phyloP scores from a whole-genome alignment of 73 alveolate species.

The Effrenium voratum region DNA sequence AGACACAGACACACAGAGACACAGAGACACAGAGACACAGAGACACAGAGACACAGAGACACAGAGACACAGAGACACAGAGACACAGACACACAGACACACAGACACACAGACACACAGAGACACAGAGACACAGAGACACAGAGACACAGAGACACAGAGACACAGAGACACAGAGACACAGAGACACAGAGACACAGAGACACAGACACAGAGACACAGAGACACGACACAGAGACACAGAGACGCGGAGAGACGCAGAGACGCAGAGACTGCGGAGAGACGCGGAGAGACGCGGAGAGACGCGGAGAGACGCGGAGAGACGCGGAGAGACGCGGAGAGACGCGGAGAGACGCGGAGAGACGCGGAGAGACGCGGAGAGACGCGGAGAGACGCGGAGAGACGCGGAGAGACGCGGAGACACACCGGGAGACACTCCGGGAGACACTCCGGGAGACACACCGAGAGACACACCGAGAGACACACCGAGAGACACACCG shows the following conservation, averaged over 20 bases:
- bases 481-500: no score
- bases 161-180: conserved; percentile 2
- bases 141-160: conserved; percentile 2
- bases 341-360: neutral
- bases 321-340: neutral
- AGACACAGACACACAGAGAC: neutral
- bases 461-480: no score
- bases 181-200: neutral
- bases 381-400: no score
- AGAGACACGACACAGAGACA: neutral
- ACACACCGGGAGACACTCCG: no score
- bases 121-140: neutral
- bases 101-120: neutral
- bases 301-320: no score
- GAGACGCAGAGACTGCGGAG: neutral
- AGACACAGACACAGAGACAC: neutral
- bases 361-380: no score
- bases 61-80: neutral
- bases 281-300: no score
- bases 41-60: conserved; percentile 2
- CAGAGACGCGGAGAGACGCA: neutral
- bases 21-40: neutral
- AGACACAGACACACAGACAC: neutral
- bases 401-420: no score
- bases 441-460: no score